These are phyloP conservation scores for Dactylellina leptospora DNA, from an alignment of 2,329 filamentous ascomycete genomes.

Conservation along the genomic window DNA sequence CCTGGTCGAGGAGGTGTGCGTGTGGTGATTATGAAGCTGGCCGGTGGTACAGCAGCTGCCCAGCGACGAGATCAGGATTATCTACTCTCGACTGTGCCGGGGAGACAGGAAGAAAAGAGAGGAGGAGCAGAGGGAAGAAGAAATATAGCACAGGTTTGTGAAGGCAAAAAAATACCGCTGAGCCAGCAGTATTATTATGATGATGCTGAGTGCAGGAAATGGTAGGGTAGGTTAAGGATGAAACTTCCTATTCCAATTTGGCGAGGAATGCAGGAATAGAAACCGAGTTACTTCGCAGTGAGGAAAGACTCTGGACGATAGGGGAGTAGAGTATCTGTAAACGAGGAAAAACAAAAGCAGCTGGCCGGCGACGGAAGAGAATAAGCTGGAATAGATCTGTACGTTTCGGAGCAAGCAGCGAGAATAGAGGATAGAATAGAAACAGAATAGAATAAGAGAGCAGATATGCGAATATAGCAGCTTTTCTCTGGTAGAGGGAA, in stretches of 20 bases:
- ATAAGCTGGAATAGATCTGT: neutral
- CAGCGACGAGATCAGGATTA: constrained; percentile 10
- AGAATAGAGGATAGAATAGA: neutral
- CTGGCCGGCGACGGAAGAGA: neutral
- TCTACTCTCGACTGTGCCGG: neutral
- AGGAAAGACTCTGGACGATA: neutral
- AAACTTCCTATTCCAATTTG: constrained; percentile 53
- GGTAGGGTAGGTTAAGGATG: constrained; percentile 48
- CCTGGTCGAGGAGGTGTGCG: neutral
- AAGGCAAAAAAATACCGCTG: constrained; percentile 29
- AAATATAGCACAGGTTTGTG: neutral
- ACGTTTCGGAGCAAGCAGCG: neutral
- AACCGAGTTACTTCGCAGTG: constrained; percentile 16
- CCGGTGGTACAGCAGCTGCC: constrained; percentile 18
- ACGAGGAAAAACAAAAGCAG: neutral
- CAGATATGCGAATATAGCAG: constrained; percentile 23
- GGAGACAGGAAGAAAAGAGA: constrained; percentile 2
- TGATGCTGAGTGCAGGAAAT: constrained; percentile 2
- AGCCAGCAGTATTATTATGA: constrained; percentile 9
- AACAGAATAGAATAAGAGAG: neutral
- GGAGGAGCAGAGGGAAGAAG: neutral
- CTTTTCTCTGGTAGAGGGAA: neutral
- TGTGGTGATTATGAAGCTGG: neutral
- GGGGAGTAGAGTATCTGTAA: neutral
- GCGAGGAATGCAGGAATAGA: constrained; percentile 52